Base-by-base conservation (phyloP, 108 stramenopile genomes). In the Pseudonitzschia multistriata region DNA sequence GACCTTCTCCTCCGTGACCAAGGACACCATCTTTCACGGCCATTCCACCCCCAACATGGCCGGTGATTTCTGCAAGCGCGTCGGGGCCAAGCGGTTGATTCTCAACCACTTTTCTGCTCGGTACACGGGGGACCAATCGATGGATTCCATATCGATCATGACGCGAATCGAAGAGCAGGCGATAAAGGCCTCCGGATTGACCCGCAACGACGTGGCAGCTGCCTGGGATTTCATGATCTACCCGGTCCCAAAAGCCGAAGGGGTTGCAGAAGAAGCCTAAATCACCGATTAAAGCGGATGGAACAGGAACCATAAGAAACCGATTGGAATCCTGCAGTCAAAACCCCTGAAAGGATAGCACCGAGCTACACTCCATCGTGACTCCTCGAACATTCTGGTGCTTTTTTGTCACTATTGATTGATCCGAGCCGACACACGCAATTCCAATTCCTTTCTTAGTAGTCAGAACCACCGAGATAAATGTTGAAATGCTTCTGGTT, bases 41-140 rank as follows among this genome's bases (percentile, higher is more conserved):
- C 93, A 94, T 71, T 89, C 88, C 7, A 95, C 94, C 11, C 94
- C 89, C 25, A 62, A 72, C n/a, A 90, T 92, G 77, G 92, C 92
- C 39, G 95, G 88, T 42, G 70, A 82, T 10, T 91, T 96, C 70
- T 88, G 85, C 29, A 79, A 75, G 59, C 60, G 68, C 3, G 82
- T 92, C 31, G 69, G 76, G 14, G 92, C 92, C 10, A 92, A 92
- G 69, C 79, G 84, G 39, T 74, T 96, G 29, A 76, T 92, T 0
- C 33, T 95, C 68, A 95, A 90, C 65, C 94, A 95, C 71, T 93
- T 95, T 76, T 85, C 83, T 48, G 79, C 91, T 0, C 77, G 91
- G 1, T 93, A 92, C 76, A 89, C 85, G 73, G 94, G 94, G 6
- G 94, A 95, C 66, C 74, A 78, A 35, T 73, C 81, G 0, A 66